Conservation (phyloP, 768 basidiomycete species). For the Pleurotus sapidus region DNA sequence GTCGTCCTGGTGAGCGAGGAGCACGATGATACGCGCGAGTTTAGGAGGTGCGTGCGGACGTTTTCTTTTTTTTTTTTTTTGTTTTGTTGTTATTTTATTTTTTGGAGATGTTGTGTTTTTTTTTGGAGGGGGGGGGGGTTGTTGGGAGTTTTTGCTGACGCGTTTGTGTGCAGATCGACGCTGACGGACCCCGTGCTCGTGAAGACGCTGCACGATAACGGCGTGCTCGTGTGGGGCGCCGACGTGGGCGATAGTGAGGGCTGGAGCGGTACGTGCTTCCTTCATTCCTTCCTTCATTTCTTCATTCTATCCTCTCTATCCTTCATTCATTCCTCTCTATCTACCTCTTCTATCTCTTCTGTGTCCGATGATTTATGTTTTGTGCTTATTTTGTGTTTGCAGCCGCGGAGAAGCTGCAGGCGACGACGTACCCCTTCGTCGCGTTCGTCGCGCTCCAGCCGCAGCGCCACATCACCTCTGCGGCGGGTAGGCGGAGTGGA, state of each 20-base stretch:
- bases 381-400: not conserved
- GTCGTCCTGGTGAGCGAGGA: slow-evolving; percentile 84
- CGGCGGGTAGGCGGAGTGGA: slow-evolving; percentile 20
- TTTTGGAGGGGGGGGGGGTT: not conserved
- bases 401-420: slow-evolving; percentile 71
- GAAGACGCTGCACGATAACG: slow-evolving; percentile 64
- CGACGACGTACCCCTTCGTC: slow-evolving; percentile 90
- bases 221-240: slow-evolving; percentile 88
- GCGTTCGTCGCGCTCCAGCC: slow-evolving; percentile 90
- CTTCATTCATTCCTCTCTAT: too few relatives aligned
- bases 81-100: too few relatives aligned
- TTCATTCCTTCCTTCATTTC: not conserved
- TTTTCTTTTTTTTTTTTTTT: not conserved
- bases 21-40: slow-evolving; percentile 85
- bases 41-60: slow-evolving; percentile 64
- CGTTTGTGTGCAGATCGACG: slow-evolving; percentile 47
- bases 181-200: slow-evolving; percentile 75
- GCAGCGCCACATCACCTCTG: slow-evolving; percentile 40
- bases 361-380: too few relatives aligned
- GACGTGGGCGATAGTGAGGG: slow-evolving; percentile 83
- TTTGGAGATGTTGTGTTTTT: too few relatives aligned
- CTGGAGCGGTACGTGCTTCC: slow-evolving; percentile 54
- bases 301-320: too few relatives aligned
- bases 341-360: slow-evolving; percentile 12
- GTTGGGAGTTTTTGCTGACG: too few relatives aligned